These are phyloP conservation scores for Trichoderma endophyticum DNA, from an alignment of 2,329 filamentous ascomycete genomes.

Conservation along the genomic window DNA sequence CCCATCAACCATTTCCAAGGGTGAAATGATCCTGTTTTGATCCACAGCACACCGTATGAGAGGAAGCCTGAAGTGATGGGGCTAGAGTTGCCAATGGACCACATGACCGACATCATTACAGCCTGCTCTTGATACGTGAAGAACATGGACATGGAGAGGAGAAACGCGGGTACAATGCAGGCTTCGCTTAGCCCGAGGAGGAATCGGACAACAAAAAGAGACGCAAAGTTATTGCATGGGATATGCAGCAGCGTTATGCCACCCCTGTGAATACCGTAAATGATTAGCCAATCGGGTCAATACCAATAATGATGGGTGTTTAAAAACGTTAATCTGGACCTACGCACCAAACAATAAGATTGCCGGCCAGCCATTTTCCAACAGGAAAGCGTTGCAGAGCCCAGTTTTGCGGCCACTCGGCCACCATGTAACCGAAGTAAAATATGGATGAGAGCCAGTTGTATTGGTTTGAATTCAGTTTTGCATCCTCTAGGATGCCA, in stretches of 20 bases:
- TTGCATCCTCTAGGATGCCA: slow-evolving; percentile 19
- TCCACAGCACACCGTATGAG: slow-evolving; percentile 33
- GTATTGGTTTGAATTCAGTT: slow-evolving; percentile 20
- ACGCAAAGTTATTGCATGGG: slow-evolving; percentile 26
- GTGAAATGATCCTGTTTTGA: slow-evolving; percentile 34
- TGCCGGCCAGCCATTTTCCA: slow-evolving; percentile 40
- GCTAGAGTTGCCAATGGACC: slow-evolving; percentile 36
- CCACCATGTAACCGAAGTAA: slow-evolving; percentile 48
- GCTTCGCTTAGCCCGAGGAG: slow-evolving; percentile 29
- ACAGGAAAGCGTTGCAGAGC: slow-evolving; percentile 45
- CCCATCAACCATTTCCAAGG: slow-evolving; percentile 41
- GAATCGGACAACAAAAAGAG: slow-evolving; percentile 30
- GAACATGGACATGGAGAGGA: slow-evolving; percentile 34
- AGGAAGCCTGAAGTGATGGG: slow-evolving; percentile 32
- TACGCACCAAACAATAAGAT: slow-evolving; percentile 24
- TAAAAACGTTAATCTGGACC: background rate
- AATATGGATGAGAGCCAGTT: slow-evolving; percentile 41
- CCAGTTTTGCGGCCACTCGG: slow-evolving; percentile 41
- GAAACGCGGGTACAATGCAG: slow-evolving; percentile 24
- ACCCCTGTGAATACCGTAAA: slow-evolving; percentile 24
- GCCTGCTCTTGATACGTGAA: slow-evolving; percentile 37
- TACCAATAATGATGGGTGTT: background rate
- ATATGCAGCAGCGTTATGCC: slow-evolving; percentile 31
- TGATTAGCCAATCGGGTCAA: background rate
- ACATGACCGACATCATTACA: slow-evolving; percentile 37